These are phyloP conservation scores for Solanum appendiculatum DNA, from an alignment of 257 asterid genomes.

Conservation along the genomic window DNA sequence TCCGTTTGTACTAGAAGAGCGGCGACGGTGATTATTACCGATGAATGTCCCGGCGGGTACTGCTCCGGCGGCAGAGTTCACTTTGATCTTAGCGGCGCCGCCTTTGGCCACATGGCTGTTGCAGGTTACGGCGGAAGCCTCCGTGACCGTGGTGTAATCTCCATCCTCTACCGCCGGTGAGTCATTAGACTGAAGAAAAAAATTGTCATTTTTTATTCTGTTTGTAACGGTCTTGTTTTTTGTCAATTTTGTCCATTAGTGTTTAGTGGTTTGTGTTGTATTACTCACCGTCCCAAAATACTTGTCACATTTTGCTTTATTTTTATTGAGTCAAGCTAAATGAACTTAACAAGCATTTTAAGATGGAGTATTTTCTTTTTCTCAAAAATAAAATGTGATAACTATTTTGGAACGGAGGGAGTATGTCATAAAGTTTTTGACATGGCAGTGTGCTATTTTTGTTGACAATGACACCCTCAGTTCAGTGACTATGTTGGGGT, in stretches of 20 bases:
- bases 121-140: conserved; percentile 60
- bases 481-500: background rate
- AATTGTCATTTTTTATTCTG: background rate
- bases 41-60: conserved; percentile 88
- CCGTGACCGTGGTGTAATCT: conserved; percentile 78
- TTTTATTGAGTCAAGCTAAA: background rate
- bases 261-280: background rate
- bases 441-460: background rate
- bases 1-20: conserved; percentile 89
- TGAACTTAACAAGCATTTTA: fast-evolving
- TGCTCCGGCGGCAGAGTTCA: conserved; percentile 57
- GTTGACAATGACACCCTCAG: conserved; percentile 5
- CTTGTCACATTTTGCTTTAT: fast-evolving
- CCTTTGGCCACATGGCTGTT: conserved; percentile 83
- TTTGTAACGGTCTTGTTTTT: background rate
- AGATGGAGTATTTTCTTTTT: background rate
- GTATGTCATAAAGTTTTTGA: background rate
- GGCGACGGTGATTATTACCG: conserved; percentile 83
- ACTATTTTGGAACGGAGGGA: background rate
- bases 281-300: background rate
- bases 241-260: background rate
- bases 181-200: background rate
- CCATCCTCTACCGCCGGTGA: conserved; percentile 77
- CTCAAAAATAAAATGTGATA: background rate
- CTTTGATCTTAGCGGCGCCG: conserved; percentile 96